Evolutionary conservation across 2,329 filamentous ascomycete genomes (phyloP), one percentile per base, ranked within the genome.

Genomic region (Hysterium pulicare): DNA sequence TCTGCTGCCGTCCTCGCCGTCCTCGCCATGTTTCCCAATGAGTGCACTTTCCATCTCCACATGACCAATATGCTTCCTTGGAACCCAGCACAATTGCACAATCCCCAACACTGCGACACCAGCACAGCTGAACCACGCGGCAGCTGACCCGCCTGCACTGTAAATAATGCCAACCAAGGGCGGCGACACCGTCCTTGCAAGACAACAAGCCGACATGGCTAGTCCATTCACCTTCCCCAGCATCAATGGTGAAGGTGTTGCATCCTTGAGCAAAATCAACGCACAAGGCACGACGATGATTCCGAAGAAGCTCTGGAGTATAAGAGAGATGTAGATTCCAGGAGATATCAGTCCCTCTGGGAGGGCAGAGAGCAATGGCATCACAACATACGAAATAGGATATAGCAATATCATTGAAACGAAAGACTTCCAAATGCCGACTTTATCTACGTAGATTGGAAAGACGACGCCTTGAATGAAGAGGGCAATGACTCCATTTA

Each of bases 251-350:
- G 77, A 77, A 1, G 83, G 82, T 5, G 81, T 80, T 0, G 84
- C 83, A 64, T 87, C 82, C 64, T 88, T 88, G 56, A 88, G 76
- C n/a, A 88, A 68, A 44, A 87, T 87, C n/a, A 87, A 70, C 0
- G 83, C 74, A 20, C 84, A 78, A 0, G 84, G 84, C 33, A 83
- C 84, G 15, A 77, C 78, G 35, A 87, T 75, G 50, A 87, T 86
- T 11, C 81, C 81, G 47, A 81, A 80, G 43, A 86, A 72, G 44
- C 83, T 84, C 54, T 86, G 82, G 44, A 86, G 64, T 5, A 79
- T 69, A 21, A 87, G 69, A 19, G 81, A 80, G 10, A 74, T 60
- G 59, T 86, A 87, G 17, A 88, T 81, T 10, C 81, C 82, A 0
- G 74, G 61, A 23, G 79, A 79, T 13, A 82, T 61, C 22, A 78